phyloP scores from a whole-genome alignment of 1,284 basidiomycete genomes.

The Violaceomyces palustris region DNA sequence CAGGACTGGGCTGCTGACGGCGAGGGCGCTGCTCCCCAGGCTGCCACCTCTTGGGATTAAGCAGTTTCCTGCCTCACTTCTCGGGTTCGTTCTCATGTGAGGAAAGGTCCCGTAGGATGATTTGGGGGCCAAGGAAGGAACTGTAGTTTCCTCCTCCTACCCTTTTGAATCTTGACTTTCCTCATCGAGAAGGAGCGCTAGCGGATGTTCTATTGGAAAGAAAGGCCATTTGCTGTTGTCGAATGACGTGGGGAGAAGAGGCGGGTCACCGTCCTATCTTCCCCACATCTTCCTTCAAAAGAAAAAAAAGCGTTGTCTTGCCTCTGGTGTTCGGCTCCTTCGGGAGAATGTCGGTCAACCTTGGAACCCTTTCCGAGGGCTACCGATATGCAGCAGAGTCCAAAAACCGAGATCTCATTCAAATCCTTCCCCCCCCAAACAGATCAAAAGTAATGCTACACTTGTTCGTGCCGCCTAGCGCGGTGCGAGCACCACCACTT shows the following conservation, averaged over 20 bases:
- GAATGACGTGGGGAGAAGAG: no score
- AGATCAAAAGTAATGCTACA: no score
- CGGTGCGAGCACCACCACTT: no score
- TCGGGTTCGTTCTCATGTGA: neutral
- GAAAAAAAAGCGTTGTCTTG: conserved; percentile 31
- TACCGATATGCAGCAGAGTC: conserved; percentile 38
- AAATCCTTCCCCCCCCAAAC: no score
- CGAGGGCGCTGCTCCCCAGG: conserved; percentile 31
- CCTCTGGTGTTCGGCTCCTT: conserved; percentile 38
- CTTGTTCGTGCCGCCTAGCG: no score
- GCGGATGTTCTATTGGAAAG: neutral
- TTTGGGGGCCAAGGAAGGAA: neutral
- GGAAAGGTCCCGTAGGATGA: neutral
- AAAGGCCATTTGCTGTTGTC: neutral
- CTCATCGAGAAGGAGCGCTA: neutral
- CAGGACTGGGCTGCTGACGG: conserved; percentile 53
- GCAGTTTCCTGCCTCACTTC: neutral
- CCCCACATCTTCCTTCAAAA: conserved; percentile 28
- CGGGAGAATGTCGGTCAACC: conserved; percentile 35
- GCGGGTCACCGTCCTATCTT: neutral
- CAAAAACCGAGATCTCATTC: no score
- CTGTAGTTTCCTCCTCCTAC: neutral
- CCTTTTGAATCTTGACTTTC: neutral
- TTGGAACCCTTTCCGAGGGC: neutral
- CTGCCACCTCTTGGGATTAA: conserved; percentile 34